Conservation (phyloP, 1,139 yeast species). For the Starmera stellimalicola region DNA sequence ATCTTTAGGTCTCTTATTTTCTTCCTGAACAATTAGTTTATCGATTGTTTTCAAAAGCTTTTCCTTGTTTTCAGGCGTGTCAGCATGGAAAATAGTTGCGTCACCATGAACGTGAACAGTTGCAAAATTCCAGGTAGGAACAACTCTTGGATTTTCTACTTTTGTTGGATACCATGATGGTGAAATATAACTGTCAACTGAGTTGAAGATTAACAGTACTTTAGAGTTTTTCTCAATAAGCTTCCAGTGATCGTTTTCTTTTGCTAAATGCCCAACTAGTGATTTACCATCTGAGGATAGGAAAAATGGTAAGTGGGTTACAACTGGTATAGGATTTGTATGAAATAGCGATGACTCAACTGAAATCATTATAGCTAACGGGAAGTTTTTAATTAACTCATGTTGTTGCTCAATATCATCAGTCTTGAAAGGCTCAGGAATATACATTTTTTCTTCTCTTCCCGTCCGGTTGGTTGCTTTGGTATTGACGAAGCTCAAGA, state of each 20-base stretch:
- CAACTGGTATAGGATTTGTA: slow-evolving; percentile 20
- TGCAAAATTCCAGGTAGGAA: slow-evolving; percentile 69
- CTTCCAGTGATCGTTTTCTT: slow-evolving; percentile 42
- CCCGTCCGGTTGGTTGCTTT: too few species aligned
- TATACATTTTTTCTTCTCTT: too few species aligned
- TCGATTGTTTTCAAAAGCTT: slow-evolving; percentile 41
- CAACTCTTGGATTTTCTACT: slow-evolving; percentile 49
- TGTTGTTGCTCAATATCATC: not conserved
- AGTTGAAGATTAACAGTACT: slow-evolving; percentile 47
- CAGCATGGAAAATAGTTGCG: slow-evolving; percentile 32
- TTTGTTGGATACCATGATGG: slow-evolving; percentile 56
- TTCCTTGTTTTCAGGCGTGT: slow-evolving; percentile 24
- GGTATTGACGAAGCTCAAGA: too few species aligned
- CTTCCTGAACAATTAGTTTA: slow-evolving; percentile 40
- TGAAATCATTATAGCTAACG: not conserved
- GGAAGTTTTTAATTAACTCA: not conserved
- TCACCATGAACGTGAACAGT: slow-evolving; percentile 51
- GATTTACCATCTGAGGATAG: slow-evolving; percentile 31
- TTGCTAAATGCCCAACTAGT: slow-evolving; percentile 48
- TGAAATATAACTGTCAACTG: slow-evolving; percentile 44
- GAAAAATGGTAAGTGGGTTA: slow-evolving; percentile 53
- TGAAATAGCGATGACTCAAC: not conserved
- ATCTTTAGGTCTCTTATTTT: slow-evolving; percentile 24
- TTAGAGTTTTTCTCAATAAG: slow-evolving; percentile 31
- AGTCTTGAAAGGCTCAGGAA: not conserved